A percentile compares a stretch with the other conserved stretches of the same genome.
phyloP scores from a whole-genome alignment of 495 filamentous ascomycete genomes.

The Lasiosphaeria ovina region DNA sequence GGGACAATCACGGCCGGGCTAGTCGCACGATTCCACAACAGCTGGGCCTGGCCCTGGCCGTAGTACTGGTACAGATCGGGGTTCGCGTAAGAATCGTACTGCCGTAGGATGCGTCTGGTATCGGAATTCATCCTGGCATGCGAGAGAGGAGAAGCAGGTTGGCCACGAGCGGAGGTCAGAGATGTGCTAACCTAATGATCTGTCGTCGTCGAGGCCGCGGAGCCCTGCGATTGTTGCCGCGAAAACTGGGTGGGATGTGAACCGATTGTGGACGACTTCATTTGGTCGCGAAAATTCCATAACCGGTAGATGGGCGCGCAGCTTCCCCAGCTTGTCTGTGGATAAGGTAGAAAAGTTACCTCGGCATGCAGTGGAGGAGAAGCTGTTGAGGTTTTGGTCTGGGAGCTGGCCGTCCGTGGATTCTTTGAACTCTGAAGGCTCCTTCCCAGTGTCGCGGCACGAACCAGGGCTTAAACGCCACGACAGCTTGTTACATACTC shows the following conservation, averaged over 20 bases:
- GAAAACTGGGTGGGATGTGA: too few relatives aligned
- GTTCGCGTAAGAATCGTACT: constrained; percentile 25
- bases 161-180: too few relatives aligned
- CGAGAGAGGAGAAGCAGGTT: background rate
- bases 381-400: too few relatives aligned
- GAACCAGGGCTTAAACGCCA: constrained; percentile 1
- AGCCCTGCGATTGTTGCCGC: too few relatives aligned
- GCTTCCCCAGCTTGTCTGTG: too few relatives aligned
- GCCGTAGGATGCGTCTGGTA: constrained; percentile 26
- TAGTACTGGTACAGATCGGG: constrained; percentile 21
- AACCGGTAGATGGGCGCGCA: too few relatives aligned
- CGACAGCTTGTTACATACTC: constrained; percentile 12
- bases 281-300: too few relatives aligned
- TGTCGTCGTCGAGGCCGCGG: background rate
- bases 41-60: constrained; percentile 1
- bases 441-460: background rate
- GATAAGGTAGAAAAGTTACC: too few relatives aligned
- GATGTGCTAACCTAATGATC: too few relatives aligned
- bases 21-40: constrained; percentile 30
- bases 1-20: constrained; percentile 39
- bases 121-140: constrained; percentile 26
- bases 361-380: too few relatives aligned
- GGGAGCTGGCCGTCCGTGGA: background rate
- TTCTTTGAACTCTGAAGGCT: background rate
- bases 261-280: too few relatives aligned